Percentiles rank a stretch among this genome's conserved stretches.
Evolutionary conservation across 1,284 basidiomycete species (phyloP).

Genomic region (Neotropicomus parvogracilis): DNA sequence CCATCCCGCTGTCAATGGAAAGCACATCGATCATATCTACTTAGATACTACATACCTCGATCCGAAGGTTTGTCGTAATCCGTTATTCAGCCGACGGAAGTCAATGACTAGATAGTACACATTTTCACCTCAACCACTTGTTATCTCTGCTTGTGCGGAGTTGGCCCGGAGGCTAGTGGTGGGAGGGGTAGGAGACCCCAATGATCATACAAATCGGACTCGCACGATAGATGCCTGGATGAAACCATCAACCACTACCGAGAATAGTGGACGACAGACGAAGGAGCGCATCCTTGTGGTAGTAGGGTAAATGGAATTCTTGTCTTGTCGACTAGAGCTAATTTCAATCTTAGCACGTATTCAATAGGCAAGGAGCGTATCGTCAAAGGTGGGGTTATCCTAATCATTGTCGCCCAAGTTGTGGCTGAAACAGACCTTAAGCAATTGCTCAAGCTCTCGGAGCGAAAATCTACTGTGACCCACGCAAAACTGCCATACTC

Average conservation of each 20-base stretch:
- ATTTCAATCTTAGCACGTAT: conserved; percentile 65
- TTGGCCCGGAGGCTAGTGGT: conserved; percentile 62
- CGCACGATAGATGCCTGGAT: conserved; percentile 45
- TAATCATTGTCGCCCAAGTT: not conserved
- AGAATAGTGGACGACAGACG: conserved; percentile 33
- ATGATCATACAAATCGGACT: conserved; percentile 13
- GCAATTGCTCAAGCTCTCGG: conserved; percentile 81
- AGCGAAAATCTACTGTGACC: conserved; percentile 89
- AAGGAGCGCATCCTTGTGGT: conserved; percentile 61
- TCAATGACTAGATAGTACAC: conserved; percentile 59
- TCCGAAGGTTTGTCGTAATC: conserved; percentile 56
- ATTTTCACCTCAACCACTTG: conserved; percentile 91
- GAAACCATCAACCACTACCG: conserved; percentile 24
- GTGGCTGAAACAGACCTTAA: conserved; percentile 29
- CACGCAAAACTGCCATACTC: conserved; percentile 76
- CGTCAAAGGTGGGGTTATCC: conserved; percentile 68
- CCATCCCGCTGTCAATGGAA: conserved; percentile 78
- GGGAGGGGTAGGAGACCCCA: conserved; percentile 35
- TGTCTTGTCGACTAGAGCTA: not conserved
- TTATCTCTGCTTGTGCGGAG: conserved; percentile 89
- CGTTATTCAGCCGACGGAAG: not conserved
- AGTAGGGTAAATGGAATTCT: conserved; percentile 62
- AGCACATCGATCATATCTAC: conserved; percentile 83
- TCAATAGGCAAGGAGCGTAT: conserved; percentile 97
- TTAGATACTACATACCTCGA: conserved; percentile 97